A percentile compares a stretch with the other conserved stretches of the same genome.
phyloP scores from a whole-genome alignment of 768 basidiomycete genomes.

The Tylopilus felleus region DNA sequence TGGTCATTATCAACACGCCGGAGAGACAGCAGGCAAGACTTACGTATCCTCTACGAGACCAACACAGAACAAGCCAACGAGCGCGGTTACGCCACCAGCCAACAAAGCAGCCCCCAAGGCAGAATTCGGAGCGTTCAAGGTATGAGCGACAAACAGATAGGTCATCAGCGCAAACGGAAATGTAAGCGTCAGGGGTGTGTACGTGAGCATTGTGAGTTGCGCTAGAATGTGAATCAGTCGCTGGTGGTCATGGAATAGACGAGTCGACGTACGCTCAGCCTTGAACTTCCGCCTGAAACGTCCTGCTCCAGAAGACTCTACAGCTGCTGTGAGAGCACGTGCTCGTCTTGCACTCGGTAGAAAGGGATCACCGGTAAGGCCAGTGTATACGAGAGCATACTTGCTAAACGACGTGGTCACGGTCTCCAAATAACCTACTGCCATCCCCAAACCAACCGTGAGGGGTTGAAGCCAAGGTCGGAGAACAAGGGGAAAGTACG shows the following conservation, averaged over 20 bases:
- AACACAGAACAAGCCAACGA: conserved; percentile 81
- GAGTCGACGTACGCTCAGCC: conserved; percentile 50
- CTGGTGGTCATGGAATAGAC: background rate
- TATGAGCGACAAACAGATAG: conserved; percentile 88
- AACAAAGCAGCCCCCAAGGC: conserved; percentile 74
- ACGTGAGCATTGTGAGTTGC: conserved; percentile 65
- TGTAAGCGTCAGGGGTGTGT: conserved; percentile 73
- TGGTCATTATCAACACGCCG: background rate
- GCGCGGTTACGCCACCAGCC: conserved; percentile 73
- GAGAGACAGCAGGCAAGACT: conserved; percentile 23
- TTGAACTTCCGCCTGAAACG: conserved; percentile 47
- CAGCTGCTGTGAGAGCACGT: conserved; percentile 52
- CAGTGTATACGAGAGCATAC: conserved; percentile 70
- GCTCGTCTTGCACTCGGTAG: conserved; percentile 55
- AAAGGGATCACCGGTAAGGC: conserved; percentile 72
- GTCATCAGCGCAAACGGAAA: conserved; percentile 79
- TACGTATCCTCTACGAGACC: conserved; percentile 77
- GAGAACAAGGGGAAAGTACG: conserved; percentile 44
- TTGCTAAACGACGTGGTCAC: conserved; percentile 53
- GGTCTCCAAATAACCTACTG: conserved; percentile 42
- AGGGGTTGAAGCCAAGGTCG: conserved; percentile 43
- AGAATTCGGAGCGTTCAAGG: conserved; percentile 62
- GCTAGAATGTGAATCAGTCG: conserved; percentile 33
- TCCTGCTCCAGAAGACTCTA: conserved; percentile 44
- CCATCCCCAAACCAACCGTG: conserved; percentile 34